Conservation (phyloP, 331 rosid genomes). For the Malus hybrid region DNA sequence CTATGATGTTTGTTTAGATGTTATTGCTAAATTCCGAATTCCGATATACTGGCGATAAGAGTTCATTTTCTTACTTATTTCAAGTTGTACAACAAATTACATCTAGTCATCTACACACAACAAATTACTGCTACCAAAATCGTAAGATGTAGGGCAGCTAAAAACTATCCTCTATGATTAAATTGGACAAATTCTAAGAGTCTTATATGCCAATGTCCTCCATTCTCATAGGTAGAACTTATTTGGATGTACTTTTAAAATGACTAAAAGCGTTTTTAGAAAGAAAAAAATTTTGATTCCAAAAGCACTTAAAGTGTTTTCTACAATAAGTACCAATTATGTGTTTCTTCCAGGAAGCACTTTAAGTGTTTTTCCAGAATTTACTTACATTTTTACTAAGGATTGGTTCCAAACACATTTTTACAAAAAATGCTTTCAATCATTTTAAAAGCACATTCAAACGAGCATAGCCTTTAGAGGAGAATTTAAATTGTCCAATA, state of each 20-base stretch:
- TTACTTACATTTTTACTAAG: too few relatives aligned
- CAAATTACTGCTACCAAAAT: neutral
- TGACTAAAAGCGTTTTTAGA: too few relatives aligned
- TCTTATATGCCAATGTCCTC: neutral
- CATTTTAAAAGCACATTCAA: too few relatives aligned
- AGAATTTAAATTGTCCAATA: neutral
- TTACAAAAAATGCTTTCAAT: too few relatives aligned
- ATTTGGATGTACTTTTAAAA: too few relatives aligned
- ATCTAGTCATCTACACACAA: neutral
- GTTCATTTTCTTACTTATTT: neutral
- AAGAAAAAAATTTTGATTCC: rapidly evolving
- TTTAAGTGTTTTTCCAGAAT: too few relatives aligned
- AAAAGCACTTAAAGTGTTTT: too few relatives aligned
- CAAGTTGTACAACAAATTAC: neutral
- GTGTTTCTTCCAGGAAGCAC: too few relatives aligned
- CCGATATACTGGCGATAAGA: neutral
- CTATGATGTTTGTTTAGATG: neutral
- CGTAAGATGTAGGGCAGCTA: neutral
- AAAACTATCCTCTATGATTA: neutral
- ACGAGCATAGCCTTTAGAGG: too few relatives aligned
- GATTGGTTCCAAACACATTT: too few relatives aligned
- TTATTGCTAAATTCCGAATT: neutral
- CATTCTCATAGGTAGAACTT: neutral
- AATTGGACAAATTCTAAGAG: neutral
- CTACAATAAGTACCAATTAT: too few relatives aligned